Conservation (phyloP, 345 rosid genomes). For the Eucalyptus erythrocorys region DNA sequence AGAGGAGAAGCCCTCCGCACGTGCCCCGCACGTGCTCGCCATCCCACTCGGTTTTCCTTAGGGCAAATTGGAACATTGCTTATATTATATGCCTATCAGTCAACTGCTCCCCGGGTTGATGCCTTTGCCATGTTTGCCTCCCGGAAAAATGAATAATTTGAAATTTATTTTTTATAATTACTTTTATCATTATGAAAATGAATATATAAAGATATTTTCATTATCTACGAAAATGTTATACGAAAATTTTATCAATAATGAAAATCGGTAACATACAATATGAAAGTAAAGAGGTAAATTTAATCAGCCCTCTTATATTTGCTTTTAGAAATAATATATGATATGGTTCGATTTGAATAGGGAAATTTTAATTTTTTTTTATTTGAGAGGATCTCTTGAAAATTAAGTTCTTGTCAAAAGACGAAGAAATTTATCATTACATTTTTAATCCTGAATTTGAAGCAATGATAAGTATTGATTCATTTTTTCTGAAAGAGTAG, state of each 20-base stretch:
- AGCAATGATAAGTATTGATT: not conserved
- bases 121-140: too few species aligned
- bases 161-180: not conserved
- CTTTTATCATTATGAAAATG: not conserved
- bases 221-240: not conserved
- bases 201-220: not conserved
- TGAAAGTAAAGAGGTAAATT: not conserved
- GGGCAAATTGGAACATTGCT: not conserved
- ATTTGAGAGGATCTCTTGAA: not conserved
- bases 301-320: too few species aligned
- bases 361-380: not conserved
- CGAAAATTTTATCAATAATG: not conserved
- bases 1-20: not conserved
- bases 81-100: too few species aligned
- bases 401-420: not conserved
- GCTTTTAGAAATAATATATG: not conserved
- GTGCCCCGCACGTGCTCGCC: not conserved
- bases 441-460: not conserved
- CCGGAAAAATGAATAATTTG: not conserved
- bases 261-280: not conserved
- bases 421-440: not conserved
- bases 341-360: fast-evolving
- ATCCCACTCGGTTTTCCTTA: not conserved
- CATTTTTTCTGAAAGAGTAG: not conserved
- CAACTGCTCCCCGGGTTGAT: too few species aligned